Evolutionary conservation across 257 asterid species (phyloP).

Genomic region (Nemophila menziesii): DNA sequence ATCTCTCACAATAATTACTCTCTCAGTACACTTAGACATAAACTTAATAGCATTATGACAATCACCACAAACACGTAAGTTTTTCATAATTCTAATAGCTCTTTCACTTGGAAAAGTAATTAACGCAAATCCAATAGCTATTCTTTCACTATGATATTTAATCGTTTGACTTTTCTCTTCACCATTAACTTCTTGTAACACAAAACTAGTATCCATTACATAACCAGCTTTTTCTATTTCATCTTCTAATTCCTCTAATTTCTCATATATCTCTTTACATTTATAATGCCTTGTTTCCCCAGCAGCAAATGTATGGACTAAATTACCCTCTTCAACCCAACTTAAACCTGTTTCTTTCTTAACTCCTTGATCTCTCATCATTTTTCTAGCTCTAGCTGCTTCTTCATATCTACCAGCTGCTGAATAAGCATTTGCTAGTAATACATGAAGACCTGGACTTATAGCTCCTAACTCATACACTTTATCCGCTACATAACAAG

Average conservation of each 20-base stretch:
- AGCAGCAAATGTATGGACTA: conserved; percentile 59
- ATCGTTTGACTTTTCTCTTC: conserved; percentile 51
- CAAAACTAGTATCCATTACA: conserved; percentile 49
- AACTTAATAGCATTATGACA: conserved; percentile 73
- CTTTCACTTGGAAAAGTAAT: conserved; percentile 44
- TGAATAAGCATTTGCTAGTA: conserved; percentile 63
- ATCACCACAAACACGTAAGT: conserved; percentile 75
- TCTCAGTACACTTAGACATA: conserved; percentile 51
- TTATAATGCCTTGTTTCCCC: conserved; percentile 53
- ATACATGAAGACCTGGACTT: conserved; percentile 63
- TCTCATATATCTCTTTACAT: conserved; percentile 43
- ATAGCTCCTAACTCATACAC: conserved; percentile 52
- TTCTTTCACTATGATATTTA: conserved; percentile 76
- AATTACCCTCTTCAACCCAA: conserved; percentile 87
- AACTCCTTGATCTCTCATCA: conserved; percentile 61
- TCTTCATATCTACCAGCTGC: conserved; percentile 76
- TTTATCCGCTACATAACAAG: conserved; percentile 66
- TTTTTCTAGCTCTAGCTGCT: conserved; percentile 73
- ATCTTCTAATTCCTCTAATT: conserved; percentile 47
- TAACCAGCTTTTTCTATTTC: conserved; percentile 60
- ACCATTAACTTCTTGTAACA: conserved; percentile 45
- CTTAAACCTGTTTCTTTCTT: conserved; percentile 84
- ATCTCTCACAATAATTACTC: conserved; percentile 63
- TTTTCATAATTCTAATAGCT: conserved; percentile 73
- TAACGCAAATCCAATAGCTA: conserved; percentile 82